A percentile compares a stretch with the other conserved stretches of the same genome.
phyloP scores from a whole-genome alignment of 352 stramenopile genomes.

The Peronospora destructor region DNA sequence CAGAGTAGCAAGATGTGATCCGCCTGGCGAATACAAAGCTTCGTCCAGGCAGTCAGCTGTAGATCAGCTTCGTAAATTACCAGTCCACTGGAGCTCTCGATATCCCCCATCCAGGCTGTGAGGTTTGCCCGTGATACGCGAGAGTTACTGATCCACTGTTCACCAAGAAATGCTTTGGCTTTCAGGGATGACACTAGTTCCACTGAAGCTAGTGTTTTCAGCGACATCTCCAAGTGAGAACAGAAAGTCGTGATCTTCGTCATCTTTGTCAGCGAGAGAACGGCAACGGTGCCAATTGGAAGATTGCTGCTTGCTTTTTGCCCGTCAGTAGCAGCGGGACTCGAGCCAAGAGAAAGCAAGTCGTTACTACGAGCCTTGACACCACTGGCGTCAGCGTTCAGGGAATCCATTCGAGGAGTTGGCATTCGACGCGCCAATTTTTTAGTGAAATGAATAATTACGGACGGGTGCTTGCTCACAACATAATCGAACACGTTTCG shows the following conservation, averaged over 20 bases:
- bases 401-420: constrained; percentile 31
- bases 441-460: constrained; percentile 78
- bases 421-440: constrained; percentile 60
- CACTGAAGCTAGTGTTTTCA: constrained; percentile 62
- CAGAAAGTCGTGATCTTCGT: constrained; percentile 73
- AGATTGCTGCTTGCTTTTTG: constrained; percentile 27
- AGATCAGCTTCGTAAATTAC: constrained; percentile 79
- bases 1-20: constrained; percentile 80
- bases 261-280: constrained; percentile 73
- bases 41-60: constrained; percentile 69
- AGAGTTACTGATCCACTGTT: constrained; percentile 67
- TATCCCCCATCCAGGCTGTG: constrained; percentile 72
- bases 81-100: constrained; percentile 69
- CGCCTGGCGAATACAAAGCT: constrained; percentile 77
- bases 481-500: constrained; percentile 83
- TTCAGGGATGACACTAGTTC: constrained; percentile 70
- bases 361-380: constrained; percentile 38
- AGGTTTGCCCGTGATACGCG: constrained; percentile 61
- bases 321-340: constrained; percentile 15
- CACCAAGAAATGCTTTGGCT: constrained; percentile 49
- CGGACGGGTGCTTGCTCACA: constrained; percentile 52
- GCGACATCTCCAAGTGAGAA: constrained; percentile 43
- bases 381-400: constrained; percentile 27
- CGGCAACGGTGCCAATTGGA: constrained; percentile 62
- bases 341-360: constrained; percentile 52